Conservation (phyloP, 768 basidiomycete species). For the Melanogaster broomeanus region DNA sequence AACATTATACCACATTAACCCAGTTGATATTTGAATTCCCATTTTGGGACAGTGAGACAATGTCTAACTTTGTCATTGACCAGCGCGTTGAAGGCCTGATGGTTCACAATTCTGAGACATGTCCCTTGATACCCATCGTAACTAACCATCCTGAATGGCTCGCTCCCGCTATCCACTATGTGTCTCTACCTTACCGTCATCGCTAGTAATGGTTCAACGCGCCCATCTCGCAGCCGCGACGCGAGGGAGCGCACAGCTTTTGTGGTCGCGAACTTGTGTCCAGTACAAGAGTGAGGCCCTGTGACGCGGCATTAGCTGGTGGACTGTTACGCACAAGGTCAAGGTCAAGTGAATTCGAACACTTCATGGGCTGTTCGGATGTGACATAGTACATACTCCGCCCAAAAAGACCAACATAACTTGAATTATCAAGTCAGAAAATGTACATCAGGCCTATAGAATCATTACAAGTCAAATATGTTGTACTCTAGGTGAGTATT, state of each 20-base stretch:
- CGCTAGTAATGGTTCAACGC: conserved; percentile 44
- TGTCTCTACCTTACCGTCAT: conserved; percentile 14
- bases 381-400: too few relatives aligned
- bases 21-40: too few relatives aligned
- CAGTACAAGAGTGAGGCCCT: conserved; percentile 55
- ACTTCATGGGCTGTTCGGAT: too few relatives aligned
- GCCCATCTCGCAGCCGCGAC: conserved; percentile 53
- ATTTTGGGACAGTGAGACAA: too few relatives aligned
- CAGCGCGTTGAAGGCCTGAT: too few relatives aligned
- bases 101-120: conserved; percentile 23
- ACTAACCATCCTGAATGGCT: conserved; percentile 19
- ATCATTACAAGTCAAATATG: too few relatives aligned
- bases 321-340: neutral
- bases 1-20: too few relatives aligned
- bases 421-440: too few relatives aligned
- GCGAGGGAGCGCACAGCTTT: conserved; percentile 57
- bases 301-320: conserved; percentile 1
- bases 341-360: neutral
- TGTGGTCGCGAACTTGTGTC: conserved; percentile 53
- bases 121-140: conserved; percentile 18
- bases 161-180: conserved; percentile 22
- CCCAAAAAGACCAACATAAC: too few relatives aligned
- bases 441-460: too few relatives aligned
- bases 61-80: too few relatives aligned
- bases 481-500: too few relatives aligned